Base-by-base conservation (phyloP, 306 rosid species). In the Mimosa pudica region DNA sequence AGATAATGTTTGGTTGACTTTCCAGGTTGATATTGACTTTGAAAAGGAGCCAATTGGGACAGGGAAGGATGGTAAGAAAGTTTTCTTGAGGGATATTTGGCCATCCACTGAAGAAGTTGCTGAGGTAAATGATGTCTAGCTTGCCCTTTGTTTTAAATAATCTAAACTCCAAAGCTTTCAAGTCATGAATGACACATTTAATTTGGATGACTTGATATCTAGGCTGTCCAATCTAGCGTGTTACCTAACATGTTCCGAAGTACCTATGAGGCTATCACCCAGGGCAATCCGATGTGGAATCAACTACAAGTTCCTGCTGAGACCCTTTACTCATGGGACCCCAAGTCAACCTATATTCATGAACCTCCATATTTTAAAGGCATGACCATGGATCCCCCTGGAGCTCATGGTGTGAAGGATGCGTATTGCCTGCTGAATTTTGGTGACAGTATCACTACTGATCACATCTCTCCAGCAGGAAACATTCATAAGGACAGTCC, bases 401-500 rank as follows among this genome's bases (percentile, higher is more conserved):
- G 98, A 51, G 79, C 97, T 47, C 98, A 96, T 81, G 94, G 97
- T 51, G 99, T 96, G 77, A 96, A 93, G 88, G 96, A 93, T 82
- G 99, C 99, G 30, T 96, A 91, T 84, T 96, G 99, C 86, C 84
- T 96, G 61, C 86, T 96, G 79, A 96, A 89, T 73, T 96, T 96
- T 80, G 99, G 99, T 60, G 99, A 96, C 87, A 96, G 99, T 84
- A 93, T 96, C 46, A 96, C 99, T 13, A 96, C 99, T 18, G 99
- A 96, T 84, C 99, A 96, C 88, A 96, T 96, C 87, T 96, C 99
- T 74, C 99, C 99, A 70, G 99, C 99, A 20, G 99, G 99, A 88
- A 96, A 81, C 89, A 96, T 96, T 81, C 85, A 91, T 71, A 96
- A 93, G 83, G 99, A 96, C 73, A 96, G 99, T 78, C 98, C 99